Evolutionary conservation across 345 rosid genomes (phyloP).

Genomic region (Excoecaria agallocha): DNA sequence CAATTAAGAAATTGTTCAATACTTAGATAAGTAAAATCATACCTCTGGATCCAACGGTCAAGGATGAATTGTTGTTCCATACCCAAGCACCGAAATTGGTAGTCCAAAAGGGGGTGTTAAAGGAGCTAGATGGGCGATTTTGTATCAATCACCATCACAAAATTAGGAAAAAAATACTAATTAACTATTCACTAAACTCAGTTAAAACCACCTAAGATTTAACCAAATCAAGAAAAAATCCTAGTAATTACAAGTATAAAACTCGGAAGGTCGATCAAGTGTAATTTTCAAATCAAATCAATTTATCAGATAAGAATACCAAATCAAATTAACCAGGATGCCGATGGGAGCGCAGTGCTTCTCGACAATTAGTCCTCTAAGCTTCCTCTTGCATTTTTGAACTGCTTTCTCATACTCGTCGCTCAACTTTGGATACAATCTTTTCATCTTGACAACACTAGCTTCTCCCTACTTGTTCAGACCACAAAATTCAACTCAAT

Average conservation of each 20-base stretch:
- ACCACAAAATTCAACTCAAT: too few relatives aligned
- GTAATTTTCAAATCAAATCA: background rate
- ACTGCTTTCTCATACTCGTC: too few relatives aligned
- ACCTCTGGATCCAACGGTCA: constrained; percentile 87
- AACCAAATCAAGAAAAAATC: background rate
- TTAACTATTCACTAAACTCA: background rate
- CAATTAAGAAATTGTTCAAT: background rate
- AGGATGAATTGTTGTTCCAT: constrained; percentile 71
- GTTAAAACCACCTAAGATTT: too few relatives aligned
- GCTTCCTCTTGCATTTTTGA: too few relatives aligned
- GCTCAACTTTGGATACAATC: too few relatives aligned
- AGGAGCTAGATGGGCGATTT: constrained; percentile 70
- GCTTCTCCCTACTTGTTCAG: too few relatives aligned
- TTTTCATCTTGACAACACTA: too few relatives aligned
- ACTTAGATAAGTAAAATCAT: background rate
- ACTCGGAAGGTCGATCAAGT: too few relatives aligned
- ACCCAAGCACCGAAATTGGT: constrained; percentile 81
- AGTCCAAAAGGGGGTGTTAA: constrained; percentile 63
- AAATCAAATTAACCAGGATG: background rate
- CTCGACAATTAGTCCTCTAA: too few relatives aligned
- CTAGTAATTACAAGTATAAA: background rate
- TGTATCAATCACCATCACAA: constrained; percentile 23
- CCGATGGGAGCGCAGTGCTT: too few relatives aligned
- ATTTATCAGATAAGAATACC: background rate
- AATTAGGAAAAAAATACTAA: background rate